Base-by-base conservation (phyloP, 495 filamentous ascomycete species). In the Aspergillus nanangensis region DNA sequence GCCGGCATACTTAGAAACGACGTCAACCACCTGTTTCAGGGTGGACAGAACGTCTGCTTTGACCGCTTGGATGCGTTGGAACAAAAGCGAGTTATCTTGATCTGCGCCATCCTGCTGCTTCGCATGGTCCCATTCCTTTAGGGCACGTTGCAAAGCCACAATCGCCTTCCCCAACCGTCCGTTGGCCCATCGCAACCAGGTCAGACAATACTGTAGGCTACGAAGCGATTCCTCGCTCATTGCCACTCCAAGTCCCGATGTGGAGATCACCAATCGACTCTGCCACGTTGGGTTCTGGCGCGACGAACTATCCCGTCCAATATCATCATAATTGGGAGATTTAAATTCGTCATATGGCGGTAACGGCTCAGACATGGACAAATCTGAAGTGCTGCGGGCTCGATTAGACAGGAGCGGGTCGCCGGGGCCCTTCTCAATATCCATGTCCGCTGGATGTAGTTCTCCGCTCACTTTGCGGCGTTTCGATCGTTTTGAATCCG, bases 181-280 rank as follows among this genome's bases (percentile, higher is more conserved):
- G 51, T 91, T 94, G 2, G 86, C 84, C 75, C 80, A 79, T 34
- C 79, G 75, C n/a, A 96, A 71, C 73, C 84, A 83, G 15, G 75
- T 72, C 13, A 96, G 68, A 53, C 87, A 93, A 53, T 83, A 88
- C 54, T 83, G 84, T 20, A 97, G 69, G 46, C 80, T 87, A 10
- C 78, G 72, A 10, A 94, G 67, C 36, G 85, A 90, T 55, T 89
- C 84, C 17, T 94, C 87, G 55, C 82, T 90, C 76, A 97, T 87
- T 0, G 92, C 89, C 15, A 90, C 83, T 24, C 88, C 84, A 2
- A 96, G 71, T 0, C 88, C 89, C 0, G 87, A 91, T 0, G 90
- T 94, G 11, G 82, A 83, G 48, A 94, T 82, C 17, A 94, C 80
- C 11, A 97, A 70, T 27, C 87, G 79, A 8, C 83, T 84, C 53